These are phyloP conservation scores for Phytophthora pluvialis DNA, from an alignment of 352 stramenopile genomes.

Conservation along the genomic window DNA sequence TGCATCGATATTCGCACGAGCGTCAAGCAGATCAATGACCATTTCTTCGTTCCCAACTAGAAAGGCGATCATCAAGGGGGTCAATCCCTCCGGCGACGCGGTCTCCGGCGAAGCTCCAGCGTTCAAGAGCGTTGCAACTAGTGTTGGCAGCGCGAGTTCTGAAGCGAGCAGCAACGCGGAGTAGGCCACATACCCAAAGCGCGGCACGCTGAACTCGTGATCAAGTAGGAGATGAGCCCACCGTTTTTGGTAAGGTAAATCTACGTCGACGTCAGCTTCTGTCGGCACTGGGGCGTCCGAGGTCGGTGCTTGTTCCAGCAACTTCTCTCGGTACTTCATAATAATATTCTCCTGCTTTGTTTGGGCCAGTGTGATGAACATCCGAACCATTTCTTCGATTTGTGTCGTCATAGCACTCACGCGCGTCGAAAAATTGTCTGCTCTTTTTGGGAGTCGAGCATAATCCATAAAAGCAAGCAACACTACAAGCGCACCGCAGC, in stretches of 20 bases:
- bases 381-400: conserved; percentile 35
- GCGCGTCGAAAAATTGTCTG: conserved; percentile 4
- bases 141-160: conserved; percentile 43
- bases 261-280: conserved; percentile 1
- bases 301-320: conserved; percentile 3
- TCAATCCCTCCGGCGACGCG: conserved; percentile 41
- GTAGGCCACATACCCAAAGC: conserved; percentile 64
- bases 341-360: conserved; percentile 24
- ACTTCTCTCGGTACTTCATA: conserved; percentile 16
- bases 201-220: conserved; percentile 36
- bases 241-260: conserved; percentile 31
- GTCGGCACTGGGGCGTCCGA: not conserved
- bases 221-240: conserved; percentile 67
- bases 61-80: conserved; percentile 67
- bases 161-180: conserved; percentile 58
- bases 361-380: conserved; percentile 41
- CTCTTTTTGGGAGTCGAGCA: conserved; percentile 24
- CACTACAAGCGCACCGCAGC: conserved; percentile 44
- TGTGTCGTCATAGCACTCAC: conserved; percentile 20
- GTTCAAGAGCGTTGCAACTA: conserved; percentile 46
- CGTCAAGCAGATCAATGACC: conserved; percentile 34
- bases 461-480: conserved; percentile 53
- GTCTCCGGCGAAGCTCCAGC: conserved; percentile 47
- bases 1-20: conserved; percentile 53
- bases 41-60: conserved; percentile 52